Evolutionary conservation across 2,329 filamentous ascomycete species (phyloP), one percentile per base, ranked within the genome.

Genomic region (Penicillium sp.): DNA sequence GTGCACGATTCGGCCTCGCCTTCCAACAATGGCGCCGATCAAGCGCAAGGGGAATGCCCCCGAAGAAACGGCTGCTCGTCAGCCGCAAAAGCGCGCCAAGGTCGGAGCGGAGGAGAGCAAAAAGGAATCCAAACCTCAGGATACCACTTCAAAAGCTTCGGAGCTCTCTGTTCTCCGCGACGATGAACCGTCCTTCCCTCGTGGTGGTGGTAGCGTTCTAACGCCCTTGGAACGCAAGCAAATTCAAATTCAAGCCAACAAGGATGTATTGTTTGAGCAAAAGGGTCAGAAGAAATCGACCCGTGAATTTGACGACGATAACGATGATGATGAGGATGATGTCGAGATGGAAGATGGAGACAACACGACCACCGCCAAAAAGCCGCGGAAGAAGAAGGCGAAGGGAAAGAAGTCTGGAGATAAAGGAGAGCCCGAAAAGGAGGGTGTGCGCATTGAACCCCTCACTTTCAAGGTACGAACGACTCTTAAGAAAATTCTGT

Each of bases 171-270:
- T 82, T 15, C 66, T 83, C 60, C 76, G 76, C 47, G 86, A 93
- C 58, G 93, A 97, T 58, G 93, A 96, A 66, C 84, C 85, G 29
- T 79, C 92, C 39, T 98, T 98, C 64, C 92, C 93, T 59, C 83
- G 93, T 78, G 93, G 93, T 48, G 95, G 93, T 38, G 92, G 84
- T 46, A 95, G 89, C 66, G 79, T 95, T 45, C 75, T 98, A 66
- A 96, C 93, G 1, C 91, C 93, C 18, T 77, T 98, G 44, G 93
- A 98, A 70, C 88, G 95, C 67, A 96, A 95, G 74, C 89, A 97
- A 72, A 97, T 98, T 55, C 87, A 93, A 63, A 86, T 95, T 50
- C 87, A 97, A 71, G 93, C 93, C 40, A 93, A 88, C 66, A 85
- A 87, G 61, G 93, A 98, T 76, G 93, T 91, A 35, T 76, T 95